phyloP scores from a whole-genome alignment of 2,329 filamentous ascomycete genomes.

The Aureobasidium uvarum region DNA sequence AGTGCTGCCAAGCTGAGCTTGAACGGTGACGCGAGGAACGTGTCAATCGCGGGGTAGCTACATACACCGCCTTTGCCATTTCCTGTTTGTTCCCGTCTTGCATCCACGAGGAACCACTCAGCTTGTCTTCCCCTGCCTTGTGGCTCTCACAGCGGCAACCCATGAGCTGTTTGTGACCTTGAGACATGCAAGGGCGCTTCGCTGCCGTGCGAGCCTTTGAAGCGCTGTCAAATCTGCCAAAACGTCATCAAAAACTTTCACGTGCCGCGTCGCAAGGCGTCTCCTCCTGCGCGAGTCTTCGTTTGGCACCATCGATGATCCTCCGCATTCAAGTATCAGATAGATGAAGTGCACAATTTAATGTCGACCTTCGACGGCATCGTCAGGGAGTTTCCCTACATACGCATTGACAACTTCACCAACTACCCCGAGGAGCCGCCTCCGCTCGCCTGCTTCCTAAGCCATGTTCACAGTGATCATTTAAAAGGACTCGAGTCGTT shows the following conservation, averaged over 20 bases:
- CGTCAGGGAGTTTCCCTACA: slow-evolving; percentile 73
- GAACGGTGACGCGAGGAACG: slow-evolving; percentile 2
- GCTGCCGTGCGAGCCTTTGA: not conserved
- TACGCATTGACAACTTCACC: slow-evolving; percentile 82
- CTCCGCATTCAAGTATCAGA: slow-evolving; percentile 5
- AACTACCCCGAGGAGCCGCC: slow-evolving; percentile 53
- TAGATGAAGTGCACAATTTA: slow-evolving; percentile 17
- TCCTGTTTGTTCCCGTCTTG: slow-evolving; percentile 12
- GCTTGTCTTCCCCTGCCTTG: not conserved
- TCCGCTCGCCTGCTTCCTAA: slow-evolving; percentile 81
- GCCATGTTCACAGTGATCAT: slow-evolving; percentile 91
- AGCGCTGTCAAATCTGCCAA: not conserved
- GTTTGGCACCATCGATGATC: slow-evolving; percentile 17
- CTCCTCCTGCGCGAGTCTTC: not conserved
- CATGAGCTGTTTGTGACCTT: not conserved
- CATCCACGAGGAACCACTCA: not conserved
- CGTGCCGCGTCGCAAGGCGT: slow-evolving; percentile 16
- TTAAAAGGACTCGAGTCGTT: slow-evolving; percentile 75
- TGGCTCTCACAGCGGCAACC: not conserved
- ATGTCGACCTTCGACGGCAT: slow-evolving; percentile 80
- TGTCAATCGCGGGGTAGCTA: slow-evolving; percentile 15
- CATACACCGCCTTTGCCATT: not conserved
- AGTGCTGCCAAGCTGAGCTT: slow-evolving; percentile 18
- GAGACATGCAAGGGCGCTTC: not conserved
- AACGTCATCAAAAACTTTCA: slow-evolving; percentile 12